A percentile compares a stretch with the other conserved stretches of the same genome.
phyloP scores from a whole-genome alignment of 305 asterid genomes.

The Euphrasia arctica region DNA sequence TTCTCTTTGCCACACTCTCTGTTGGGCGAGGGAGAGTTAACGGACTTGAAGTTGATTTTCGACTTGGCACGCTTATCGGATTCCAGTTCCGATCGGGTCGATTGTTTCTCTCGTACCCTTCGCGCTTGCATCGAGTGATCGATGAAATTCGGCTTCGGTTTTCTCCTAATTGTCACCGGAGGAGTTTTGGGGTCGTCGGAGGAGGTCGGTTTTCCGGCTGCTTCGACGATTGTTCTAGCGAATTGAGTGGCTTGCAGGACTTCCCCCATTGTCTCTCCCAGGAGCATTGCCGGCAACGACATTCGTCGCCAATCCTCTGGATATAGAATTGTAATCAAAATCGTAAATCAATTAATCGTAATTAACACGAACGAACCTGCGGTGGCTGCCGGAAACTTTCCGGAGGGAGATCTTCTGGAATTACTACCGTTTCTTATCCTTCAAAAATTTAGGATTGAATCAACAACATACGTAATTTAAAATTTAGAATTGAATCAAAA shows the following conservation, averaged over 20 bases:
- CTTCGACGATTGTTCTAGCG: constrained; percentile 58
- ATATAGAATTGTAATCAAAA: no score
- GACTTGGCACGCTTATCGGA: constrained; percentile 47
- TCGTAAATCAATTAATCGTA: no score
- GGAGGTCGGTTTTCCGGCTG: constrained; percentile 33
- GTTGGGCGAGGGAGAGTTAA: constrained; percentile 35
- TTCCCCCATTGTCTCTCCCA: constrained; percentile 86
- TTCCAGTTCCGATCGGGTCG: constrained; percentile 31
- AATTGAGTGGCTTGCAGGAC: constrained; percentile 71
- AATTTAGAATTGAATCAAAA: no score
- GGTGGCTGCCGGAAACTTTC: constrained; percentile 50
- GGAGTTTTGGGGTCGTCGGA: constrained; percentile 78
- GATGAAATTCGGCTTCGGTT: constrained; percentile 27
- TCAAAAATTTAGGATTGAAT: constrained; percentile 2
- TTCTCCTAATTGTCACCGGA: constrained; percentile 41
- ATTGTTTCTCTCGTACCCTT: constrained; percentile 64
- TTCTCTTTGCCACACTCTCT: constrained; percentile 54
- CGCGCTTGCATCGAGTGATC: constrained; percentile 54
- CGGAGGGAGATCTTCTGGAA: constrained; percentile 59
- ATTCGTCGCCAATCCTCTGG: constrained; percentile 80
- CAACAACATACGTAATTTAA: no score
- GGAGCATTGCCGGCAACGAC: constrained; percentile 92
- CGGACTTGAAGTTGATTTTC: constrained; percentile 62
- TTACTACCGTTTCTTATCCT: constrained; percentile 53
- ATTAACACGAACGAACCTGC: constrained; percentile 36